Evolutionary conservation across 352 stramenopile genomes (phyloP), one percentile per base, ranked within the genome.

Genomic region (Phytophthora sp.): DNA sequence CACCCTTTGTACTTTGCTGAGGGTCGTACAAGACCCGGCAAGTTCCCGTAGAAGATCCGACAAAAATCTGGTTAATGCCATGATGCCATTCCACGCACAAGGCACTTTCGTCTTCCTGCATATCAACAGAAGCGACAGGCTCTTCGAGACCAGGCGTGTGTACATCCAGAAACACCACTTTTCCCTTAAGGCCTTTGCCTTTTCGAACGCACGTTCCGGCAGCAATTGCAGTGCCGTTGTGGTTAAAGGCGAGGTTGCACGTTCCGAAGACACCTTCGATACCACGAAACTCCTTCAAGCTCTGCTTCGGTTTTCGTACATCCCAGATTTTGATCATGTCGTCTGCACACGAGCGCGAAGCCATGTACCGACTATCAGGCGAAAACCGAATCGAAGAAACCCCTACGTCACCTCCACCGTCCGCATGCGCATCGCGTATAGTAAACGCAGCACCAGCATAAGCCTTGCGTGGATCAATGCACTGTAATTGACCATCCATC

Each of bases 281-380:
- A 12, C 60, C 69, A 15, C 44, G 36, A 38, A 88, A 93, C 4
- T 72, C 74, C 55, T 94, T 95, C 30, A 94, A 7, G 16, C 81
- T 79, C 23, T 84, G 63, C 12, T 72, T 74, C 0, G 79, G 49
- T 23, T 92, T 89, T 42, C 86, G 83, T 29, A 94, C 38, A 67
- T 96, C 86, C 88, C 86, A 96, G 4, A 96, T 68, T 56, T 94
- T 96, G 39, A 96, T 66, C 3, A 67, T 92, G 53, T 94, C 84
- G 30, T 96, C 88, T 5, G 79, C 68, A 44, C 84, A 93, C 1
- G 86, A 89, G 4, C 88, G 83, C 2, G 88, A 90, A 1, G 81
- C 88, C 20, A 94, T 57, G 5, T 77, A 71, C 30, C 76, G 80
- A 15, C 76, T 73, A 41, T 93, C 84, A 18, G 85, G 75, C 2